Conservation (phyloP, 768 basidiomycete species). For the Fibroporia radiculosa region DNA sequence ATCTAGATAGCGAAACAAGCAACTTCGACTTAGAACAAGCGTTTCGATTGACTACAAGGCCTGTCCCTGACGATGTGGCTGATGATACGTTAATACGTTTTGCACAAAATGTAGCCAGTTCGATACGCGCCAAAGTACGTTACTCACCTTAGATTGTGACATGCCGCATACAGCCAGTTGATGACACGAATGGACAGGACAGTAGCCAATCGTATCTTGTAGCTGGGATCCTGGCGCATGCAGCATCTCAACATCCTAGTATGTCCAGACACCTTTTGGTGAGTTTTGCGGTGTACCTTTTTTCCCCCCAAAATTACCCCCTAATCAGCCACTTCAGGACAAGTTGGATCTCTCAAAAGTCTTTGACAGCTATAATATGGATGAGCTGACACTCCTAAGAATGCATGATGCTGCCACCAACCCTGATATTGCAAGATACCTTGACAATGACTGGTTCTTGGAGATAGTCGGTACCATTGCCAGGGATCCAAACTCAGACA, state of each 20-base stretch:
- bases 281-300: slow-evolving; percentile 16
- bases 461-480: slow-evolving; percentile 32
- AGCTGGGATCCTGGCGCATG: slow-evolving; percentile 53
- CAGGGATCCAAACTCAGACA: slow-evolving; percentile 29
- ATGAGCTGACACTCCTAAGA: slow-evolving; percentile 45
- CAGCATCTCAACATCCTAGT: slow-evolving; percentile 57
- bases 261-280: slow-evolving; percentile 40
- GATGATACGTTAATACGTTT: slow-evolving; percentile 45
- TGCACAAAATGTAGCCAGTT: slow-evolving; percentile 45
- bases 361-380: slow-evolving; percentile 46
- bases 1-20: slow-evolving; percentile 43
- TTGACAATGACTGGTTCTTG: slow-evolving; percentile 37
- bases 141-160: not conserved
- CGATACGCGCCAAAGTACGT: slow-evolving; percentile 51
- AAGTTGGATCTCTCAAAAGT: slow-evolving; percentile 45
- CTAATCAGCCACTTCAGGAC: slow-evolving; percentile 32
- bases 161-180: not conserved
- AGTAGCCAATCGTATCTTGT: slow-evolving; percentile 50
- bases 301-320: no score
- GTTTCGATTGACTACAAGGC: slow-evolving; percentile 43
- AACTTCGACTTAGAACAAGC: slow-evolving; percentile 54
- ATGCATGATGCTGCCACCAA: slow-evolving; percentile 63
- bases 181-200: slow-evolving; percentile 27
- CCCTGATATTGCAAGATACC: slow-evolving; percentile 49
- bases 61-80: slow-evolving; percentile 50